Evolutionary conservation across 768 basidiomycete genomes (phyloP), one percentile per base, ranked within the genome.

Genomic region (Mycena rebaudengoi): DNA sequence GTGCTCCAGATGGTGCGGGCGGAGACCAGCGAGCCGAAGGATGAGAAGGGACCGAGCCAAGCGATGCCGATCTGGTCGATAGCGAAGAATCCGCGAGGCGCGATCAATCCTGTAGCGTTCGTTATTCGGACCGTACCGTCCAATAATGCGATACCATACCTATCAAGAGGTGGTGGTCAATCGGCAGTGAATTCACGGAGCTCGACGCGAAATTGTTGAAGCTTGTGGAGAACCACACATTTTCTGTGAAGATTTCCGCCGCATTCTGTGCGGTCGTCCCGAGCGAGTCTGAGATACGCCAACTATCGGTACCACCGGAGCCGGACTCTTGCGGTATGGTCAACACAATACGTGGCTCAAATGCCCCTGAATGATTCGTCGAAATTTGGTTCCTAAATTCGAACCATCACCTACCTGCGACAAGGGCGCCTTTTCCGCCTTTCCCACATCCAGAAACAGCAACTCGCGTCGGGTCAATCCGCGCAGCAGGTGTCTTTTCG

Each of bases 301-400:
- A 88, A 75, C 83, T 85, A n/a, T 82, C 83, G 25, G 80, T 82
- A 7, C 87, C 86, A 48, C 87, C 86, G 13, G 85, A 85, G 12
- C 87, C 87, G 13, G 86, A 87, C 73, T 88, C 86, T 71, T 88
- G 87, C 6, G 86, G 85, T 64, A 88, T 84, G 7, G 86, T 88
- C 62, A 88, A 77, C 10, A 83, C 84, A 64, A 88, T 84, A 62
- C 86, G 86, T 2, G 77, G 71, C 63, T 88, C 86, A 69, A 88
- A 86, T 26, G 86, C 87, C 26, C 65, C 64, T 59, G 5, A 25
- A 7, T 30, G 2, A 25, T 30, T 21, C n/a, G 20, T 2, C 1
- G 13, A 4, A 11, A 45, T 3, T 14, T 5, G 10, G 21, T 13
- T n/a, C n/a, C n/a, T 13, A 45, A 32, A 2, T 2, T 13, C 11